phyloP scores from a whole-genome alignment of 129 eudicot genomes.

The Logfia minima region DNA sequence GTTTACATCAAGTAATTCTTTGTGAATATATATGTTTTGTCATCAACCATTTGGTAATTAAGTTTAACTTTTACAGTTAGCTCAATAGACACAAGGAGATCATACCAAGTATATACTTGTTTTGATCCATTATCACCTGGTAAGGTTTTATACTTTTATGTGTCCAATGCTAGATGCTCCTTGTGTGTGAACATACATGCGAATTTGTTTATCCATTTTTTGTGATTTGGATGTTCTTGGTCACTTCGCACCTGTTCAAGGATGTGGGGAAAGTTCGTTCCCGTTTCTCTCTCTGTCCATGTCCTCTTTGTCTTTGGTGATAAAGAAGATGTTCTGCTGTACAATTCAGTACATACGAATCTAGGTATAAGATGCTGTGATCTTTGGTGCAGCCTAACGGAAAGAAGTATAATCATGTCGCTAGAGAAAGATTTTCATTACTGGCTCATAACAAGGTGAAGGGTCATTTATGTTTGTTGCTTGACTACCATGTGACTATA shows the following conservation, averaged over 20 bases:
- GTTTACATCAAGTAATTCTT: slow-evolving; percentile 8
- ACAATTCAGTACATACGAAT: slow-evolving; percentile 30
- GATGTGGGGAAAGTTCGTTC: slow-evolving; percentile 15
- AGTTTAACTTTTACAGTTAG: neutral
- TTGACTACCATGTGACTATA: slow-evolving; percentile 17
- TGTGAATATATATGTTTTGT: slow-evolving; percentile 8
- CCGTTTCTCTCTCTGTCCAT: slow-evolving; percentile 20
- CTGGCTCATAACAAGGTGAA: slow-evolving; percentile 35
- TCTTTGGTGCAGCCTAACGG: slow-evolving; percentile 24
- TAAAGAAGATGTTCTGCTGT: slow-evolving; percentile 24
- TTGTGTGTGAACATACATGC: neutral
- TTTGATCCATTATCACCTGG: neutral
- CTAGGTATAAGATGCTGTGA: slow-evolving; percentile 33
- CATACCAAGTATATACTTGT: neutral
- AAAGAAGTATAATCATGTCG: slow-evolving; percentile 30
- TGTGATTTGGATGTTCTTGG: slow-evolving; percentile 16
- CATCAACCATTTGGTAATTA: slow-evolving; percentile 1
- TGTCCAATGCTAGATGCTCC: neutral
- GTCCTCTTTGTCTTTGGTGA: slow-evolving; percentile 30
- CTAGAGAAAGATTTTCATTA: slow-evolving; percentile 15
- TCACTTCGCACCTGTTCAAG: slow-evolving; percentile 7
- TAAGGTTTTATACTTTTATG: neutral
- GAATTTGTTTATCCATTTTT: neutral
- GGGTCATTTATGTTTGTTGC: slow-evolving; percentile 32
- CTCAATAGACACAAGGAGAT: neutral